Base-by-base conservation (phyloP, 306 rosid genomes). In the Pachyrhizus erosus region DNA sequence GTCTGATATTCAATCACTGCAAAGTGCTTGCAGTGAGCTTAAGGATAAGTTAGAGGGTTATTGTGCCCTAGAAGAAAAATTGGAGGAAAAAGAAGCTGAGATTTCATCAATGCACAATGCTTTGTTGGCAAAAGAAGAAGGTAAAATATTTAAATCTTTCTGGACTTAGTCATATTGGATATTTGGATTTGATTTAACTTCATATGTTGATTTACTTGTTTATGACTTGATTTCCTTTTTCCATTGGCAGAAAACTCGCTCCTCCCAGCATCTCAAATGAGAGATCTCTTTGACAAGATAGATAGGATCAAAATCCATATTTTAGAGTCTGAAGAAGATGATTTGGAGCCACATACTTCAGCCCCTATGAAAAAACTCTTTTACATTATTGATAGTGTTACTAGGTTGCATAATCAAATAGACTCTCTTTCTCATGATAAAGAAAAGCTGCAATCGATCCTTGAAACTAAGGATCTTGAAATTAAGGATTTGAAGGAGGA, bases 11-110 rank as follows among this genome's bases (percentile, higher is more conserved):
- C 89, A 90, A 83, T 86, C 74, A 54, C 84, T 92, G 20, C 87
- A 85, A 84, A 89, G 69, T 69, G 84, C 90, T 17, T 93, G 91
- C 86, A 76, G 58, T 52, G 89, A 91, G 87, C 93, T 93, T 84
- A 84, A 71, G 66, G 85, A 78, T 86, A 82, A 46, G 61, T 87
- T 88, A 77, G 92, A 87, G 86, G 88, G 84, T 79, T 89, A 84
- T 71, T 87, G 60, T 64, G 87, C 84, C 34, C 82, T 81, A 75
- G 92, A 89, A 82, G 92, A 82, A 70, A 86, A 70, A 66, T 75
- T 91, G 67, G 89, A 83, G 76, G 92, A 91, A 55, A 92, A 88
- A 67, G 99, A 93, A 65, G 91, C 82, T 14, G 90, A 93, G 79
- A 80, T 91, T 89, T 91, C 89, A 82, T 91, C 92, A 26, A 54